phyloP scores from a whole-genome alignment of 805 yeast species.

The Hanseniaspora thailandica region DNA sequence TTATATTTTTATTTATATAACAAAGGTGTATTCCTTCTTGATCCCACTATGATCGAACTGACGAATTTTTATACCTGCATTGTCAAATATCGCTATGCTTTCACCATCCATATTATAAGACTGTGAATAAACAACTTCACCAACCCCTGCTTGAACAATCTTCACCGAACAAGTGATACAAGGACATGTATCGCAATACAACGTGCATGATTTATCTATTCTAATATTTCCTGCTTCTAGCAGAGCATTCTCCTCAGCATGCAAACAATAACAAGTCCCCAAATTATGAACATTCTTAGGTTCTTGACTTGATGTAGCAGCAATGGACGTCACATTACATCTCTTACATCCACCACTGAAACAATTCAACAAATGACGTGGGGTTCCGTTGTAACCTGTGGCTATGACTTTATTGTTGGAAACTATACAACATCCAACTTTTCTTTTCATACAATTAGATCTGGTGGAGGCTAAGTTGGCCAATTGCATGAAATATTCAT shows the following conservation, averaged over 20 bases:
- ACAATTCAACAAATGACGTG: slow-evolving; percentile 75
- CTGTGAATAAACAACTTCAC: slow-evolving; percentile 85
- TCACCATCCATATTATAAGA: slow-evolving; percentile 81
- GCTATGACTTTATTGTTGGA: slow-evolving; percentile 77
- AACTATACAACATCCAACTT: slow-evolving; percentile 93
- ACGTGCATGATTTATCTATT: slow-evolving; percentile 41
- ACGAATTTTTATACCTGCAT: slow-evolving; percentile 63
- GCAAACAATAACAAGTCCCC: slow-evolving; percentile 81
- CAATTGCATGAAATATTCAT: slow-evolving; percentile 82
- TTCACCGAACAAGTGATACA: slow-evolving; percentile 92
- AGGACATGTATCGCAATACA: slow-evolving; percentile 95
- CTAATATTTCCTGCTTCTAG: slow-evolving; percentile 89
- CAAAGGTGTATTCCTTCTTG: background rate
- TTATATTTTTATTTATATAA: background rate
- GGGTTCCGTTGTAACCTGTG: slow-evolving; percentile 97
- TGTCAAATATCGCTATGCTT: slow-evolving; percentile 58
- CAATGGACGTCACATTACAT: slow-evolving; percentile 63
- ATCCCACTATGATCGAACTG: slow-evolving; percentile 33
- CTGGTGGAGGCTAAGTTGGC: slow-evolving; percentile 89
- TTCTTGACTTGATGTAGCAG: slow-evolving; percentile 29
- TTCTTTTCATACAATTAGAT: slow-evolving; percentile 91
- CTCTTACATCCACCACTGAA: slow-evolving; percentile 92
- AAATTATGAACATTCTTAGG: slow-evolving; percentile 30
- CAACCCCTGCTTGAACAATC: slow-evolving; percentile 84
- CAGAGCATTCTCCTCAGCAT: slow-evolving; percentile 94